phyloP scores from a whole-genome alignment of 371 early-diverging fungal species.

The Dichotomocladium elegans region DNA sequence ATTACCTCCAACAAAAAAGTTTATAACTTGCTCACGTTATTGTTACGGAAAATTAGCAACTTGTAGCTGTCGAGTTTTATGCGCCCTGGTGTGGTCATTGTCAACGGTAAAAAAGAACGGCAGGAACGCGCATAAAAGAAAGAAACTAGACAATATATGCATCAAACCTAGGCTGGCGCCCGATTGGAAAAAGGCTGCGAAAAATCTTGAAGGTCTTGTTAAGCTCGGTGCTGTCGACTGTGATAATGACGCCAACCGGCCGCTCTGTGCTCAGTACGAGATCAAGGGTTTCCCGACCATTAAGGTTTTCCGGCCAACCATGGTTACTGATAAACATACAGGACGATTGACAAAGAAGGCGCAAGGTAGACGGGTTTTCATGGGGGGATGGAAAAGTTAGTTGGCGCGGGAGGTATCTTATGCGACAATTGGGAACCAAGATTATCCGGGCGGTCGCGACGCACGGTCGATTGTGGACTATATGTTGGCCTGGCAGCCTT shows the following conservation, averaged over 20 bases:
- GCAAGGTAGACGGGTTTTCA: conserved; percentile 27
- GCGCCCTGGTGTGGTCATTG: conserved; percentile 97
- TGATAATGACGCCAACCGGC: conserved; percentile 73
- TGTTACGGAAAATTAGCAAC: conserved; percentile 47
- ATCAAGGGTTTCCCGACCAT: conserved; percentile 95
- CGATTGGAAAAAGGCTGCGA: conserved; percentile 84
- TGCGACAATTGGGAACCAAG: conserved; percentile 23
- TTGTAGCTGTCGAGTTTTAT: conserved; percentile 83
- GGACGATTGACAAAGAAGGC: conserved; percentile 48
- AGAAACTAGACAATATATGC: not conserved
- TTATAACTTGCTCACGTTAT: no score
- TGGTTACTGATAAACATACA: conserved; percentile 42
- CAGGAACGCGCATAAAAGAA: not conserved
- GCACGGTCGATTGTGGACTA: conserved; percentile 73
- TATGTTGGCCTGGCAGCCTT: conserved; percentile 59
- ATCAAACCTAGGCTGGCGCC: conserved; percentile 69
- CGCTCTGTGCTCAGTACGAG: conserved; percentile 71
- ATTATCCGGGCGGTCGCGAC: conserved; percentile 83
- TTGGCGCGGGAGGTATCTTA: no score
- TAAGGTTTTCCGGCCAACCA: conserved; percentile 71
- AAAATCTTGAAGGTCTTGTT: conserved; percentile 74
- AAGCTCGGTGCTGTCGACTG: conserved; percentile 89
- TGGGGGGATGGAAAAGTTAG: not conserved
- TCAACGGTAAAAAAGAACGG: conserved; percentile 49
- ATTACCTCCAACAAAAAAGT: no score